Evolutionary conservation across 1,139 yeast species (phyloP), one percentile per base, ranked within the genome.

Genomic region (Pichia sp.): DNA sequence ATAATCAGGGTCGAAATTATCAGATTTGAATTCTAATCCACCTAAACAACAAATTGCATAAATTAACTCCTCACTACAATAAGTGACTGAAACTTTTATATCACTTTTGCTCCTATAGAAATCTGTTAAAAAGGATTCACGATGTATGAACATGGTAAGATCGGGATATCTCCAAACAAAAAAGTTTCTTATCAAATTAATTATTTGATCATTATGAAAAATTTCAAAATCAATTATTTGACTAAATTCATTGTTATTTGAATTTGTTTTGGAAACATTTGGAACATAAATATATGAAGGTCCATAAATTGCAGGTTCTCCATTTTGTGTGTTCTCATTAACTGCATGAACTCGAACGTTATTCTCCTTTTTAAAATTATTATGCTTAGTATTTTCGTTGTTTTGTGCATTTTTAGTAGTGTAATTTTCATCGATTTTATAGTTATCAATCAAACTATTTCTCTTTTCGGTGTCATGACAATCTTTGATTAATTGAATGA

Each of bases 71-170:
- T 49, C 48, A 34, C 25, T 49, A 38, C 52, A 49, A 34, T 49
- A 49, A 13, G 42, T 23, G 7, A 49, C 22, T 7, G 52, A 49
- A 5, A 38, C 43, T 40, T 49, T 49, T 4, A 47, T 11, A 42
- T 47, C 52, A 13, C 32, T 45, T 20, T 41, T 44, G 25, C 39
- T 41, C 27, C 32, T 43, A 20, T 34, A 49, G 18, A 49, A 49
- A 42, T 49, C 52, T 11, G 52, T 49, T 16, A 49, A 39, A 34
- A 49, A 49, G 16, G 52, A 49, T 27, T 49, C 52, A 26, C 52
- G 26, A 23, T 49, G 39, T 22, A 49, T 47, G 24, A 34, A 49
- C 8, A 43, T 27, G 26, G 29, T 43, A 24, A 39, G 4, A 7
- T 44, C 49, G 35, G 36, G 39, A 32, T 50, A 45, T 37, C 30